A percentile compares a stretch with the other conserved stretches of the same genome.
Evolutionary conservation across 768 basidiomycete species (phyloP).

Genomic region (Pleurotus ostreatus): DNA sequence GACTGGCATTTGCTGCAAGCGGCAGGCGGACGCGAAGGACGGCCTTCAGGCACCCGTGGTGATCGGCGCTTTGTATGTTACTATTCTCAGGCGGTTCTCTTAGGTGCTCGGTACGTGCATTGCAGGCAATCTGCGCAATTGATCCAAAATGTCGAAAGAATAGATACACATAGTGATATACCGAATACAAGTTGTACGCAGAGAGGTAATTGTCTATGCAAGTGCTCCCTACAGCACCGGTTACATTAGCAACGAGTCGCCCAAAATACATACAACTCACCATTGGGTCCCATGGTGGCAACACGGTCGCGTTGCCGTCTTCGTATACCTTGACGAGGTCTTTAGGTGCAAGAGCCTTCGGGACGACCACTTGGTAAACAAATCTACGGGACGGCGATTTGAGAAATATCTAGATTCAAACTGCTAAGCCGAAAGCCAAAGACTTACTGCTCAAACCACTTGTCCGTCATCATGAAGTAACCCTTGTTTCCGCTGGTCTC

Average conservation of each 20-base stretch:
- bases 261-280: conserved; percentile 30
- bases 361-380: conserved; percentile 92
- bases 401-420: too few relatives aligned
- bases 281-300: conserved; percentile 95
- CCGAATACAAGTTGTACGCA: too few relatives aligned
- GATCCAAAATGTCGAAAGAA: too few relatives aligned
- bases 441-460: conserved; percentile 87
- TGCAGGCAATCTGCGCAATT: too few relatives aligned
- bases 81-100: too few relatives aligned
- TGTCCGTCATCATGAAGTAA: conserved; percentile 88
- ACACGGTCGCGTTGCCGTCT: conserved; percentile 52
- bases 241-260: neutral
- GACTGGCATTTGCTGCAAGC: too few relatives aligned
- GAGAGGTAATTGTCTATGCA: conserved; percentile 11
- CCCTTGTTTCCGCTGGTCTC: conserved; percentile 74
- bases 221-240: conserved; percentile 20
- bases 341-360: conserved; percentile 72
- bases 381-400: conserved; percentile 38
- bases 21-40: too few relatives aligned
- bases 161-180: too few relatives aligned
- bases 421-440: conserved; percentile 6
- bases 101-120: too few relatives aligned
- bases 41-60: too few relatives aligned
- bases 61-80: too few relatives aligned
- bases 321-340: conserved; percentile 83